These are phyloP conservation scores for Penicillium aurantiogriseum DNA, from an alignment of 2,329 filamentous ascomycete species.

Conservation along the genomic window DNA sequence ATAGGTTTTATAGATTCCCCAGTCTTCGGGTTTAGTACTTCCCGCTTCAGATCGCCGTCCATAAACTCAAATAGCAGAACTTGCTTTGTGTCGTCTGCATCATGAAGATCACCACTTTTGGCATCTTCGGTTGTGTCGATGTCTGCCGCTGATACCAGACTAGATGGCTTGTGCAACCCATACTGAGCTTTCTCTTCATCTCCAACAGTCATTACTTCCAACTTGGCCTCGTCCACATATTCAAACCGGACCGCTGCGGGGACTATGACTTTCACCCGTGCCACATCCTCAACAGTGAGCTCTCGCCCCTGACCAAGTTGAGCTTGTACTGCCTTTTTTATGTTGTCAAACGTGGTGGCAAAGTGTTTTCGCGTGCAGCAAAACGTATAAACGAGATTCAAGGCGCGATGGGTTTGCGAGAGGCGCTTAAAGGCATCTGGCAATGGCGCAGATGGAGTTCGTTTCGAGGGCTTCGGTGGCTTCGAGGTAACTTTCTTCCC, in stretches of 20 bases:
- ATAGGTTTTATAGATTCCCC: constrained; percentile 68
- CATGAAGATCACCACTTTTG: constrained; percentile 25
- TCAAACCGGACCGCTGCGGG: constrained; percentile 77
- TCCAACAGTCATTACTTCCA: constrained; percentile 73
- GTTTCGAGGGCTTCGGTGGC: constrained; percentile 17
- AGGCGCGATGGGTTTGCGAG: constrained; percentile 73
- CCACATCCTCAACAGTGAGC: constrained; percentile 74
- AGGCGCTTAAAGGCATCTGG: constrained; percentile 71
- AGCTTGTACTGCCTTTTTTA: constrained; percentile 78
- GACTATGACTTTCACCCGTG: constrained; percentile 73
- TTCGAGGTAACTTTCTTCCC: constrained; percentile 11
- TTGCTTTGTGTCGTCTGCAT: constrained; percentile 52
- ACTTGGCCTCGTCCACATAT: constrained; percentile 79
- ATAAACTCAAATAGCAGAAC: constrained; percentile 89
- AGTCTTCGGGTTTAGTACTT: constrained; percentile 69
- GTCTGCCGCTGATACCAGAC: constrained; percentile 16
- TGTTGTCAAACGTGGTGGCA: constrained; percentile 85
- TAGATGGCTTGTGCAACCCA: constrained; percentile 56
- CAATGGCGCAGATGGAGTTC: constrained; percentile 59
- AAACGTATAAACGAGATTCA: constrained; percentile 94
- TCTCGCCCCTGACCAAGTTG: constrained; percentile 65
- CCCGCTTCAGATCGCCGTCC: constrained; percentile 83
- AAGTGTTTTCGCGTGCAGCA: constrained; percentile 90
- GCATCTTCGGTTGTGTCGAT: constrained; percentile 28
- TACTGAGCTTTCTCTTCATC: constrained; percentile 58